phyloP scores from a whole-genome alignment of 306 rosid genomes.

The Fragaria iinumae region DNA sequence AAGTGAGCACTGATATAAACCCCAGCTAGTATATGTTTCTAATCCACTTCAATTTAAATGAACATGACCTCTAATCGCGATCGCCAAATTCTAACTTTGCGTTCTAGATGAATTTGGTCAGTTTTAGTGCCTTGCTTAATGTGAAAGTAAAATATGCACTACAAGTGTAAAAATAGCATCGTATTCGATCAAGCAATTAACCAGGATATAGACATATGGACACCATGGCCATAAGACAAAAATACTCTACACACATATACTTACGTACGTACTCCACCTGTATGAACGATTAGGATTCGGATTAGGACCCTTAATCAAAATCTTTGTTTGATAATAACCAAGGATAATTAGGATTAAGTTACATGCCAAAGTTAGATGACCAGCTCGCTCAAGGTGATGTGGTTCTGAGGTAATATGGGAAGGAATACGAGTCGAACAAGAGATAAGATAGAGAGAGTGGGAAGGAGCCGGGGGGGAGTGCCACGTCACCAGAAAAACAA shows the following conservation, averaged over 20 bases:
- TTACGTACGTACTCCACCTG: background rate
- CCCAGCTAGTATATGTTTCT: too few relatives aligned
- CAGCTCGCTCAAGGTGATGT: background rate
- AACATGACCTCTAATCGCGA: too few relatives aligned
- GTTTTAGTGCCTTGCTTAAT: too few relatives aligned
- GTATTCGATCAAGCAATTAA: background rate
- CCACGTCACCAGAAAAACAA: conserved; percentile 31
- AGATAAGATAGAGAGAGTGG: background rate
- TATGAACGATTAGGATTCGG: background rate
- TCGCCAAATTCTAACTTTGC: too few relatives aligned
- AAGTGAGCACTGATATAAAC: too few relatives aligned
- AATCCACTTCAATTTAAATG: too few relatives aligned
- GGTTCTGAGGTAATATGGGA: background rate
- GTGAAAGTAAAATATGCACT: background rate
- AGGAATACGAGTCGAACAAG: background rate
- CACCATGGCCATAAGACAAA: background rate
- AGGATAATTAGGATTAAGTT: background rate
- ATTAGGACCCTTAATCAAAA: background rate
- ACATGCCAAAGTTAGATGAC: background rate
- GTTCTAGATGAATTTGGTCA: too few relatives aligned
- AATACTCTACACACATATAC: background rate
- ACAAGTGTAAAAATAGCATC: background rate
- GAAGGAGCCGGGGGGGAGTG: conserved; percentile 25
- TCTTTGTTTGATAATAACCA: background rate
- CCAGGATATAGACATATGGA: background rate